A percentile compares a stretch with the other conserved stretches of the same genome.
These are phyloP conservation scores for Hanseniaspora nectarophila DNA, from an alignment of 805 yeast species.

Conservation along the genomic window DNA sequence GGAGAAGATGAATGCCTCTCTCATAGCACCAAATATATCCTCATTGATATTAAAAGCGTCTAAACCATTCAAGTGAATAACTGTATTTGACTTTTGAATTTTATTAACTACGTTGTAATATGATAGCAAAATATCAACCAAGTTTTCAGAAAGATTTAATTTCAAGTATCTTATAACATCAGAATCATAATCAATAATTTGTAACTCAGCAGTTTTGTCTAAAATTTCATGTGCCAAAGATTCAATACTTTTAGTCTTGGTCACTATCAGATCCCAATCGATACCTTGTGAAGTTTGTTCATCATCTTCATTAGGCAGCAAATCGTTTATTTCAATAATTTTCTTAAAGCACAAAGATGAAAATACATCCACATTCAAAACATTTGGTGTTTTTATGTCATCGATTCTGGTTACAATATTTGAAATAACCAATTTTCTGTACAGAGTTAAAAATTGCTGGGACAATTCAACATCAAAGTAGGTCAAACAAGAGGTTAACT, in stretches of 20 bases:
- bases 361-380: constrained; percentile 7
- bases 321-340: background rate
- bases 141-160: background rate
- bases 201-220: background rate
- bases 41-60: background rate
- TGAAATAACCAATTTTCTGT: constrained; percentile 15
- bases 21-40: background rate
- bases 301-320: background rate
- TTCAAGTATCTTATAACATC: background rate
- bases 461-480: constrained; percentile 22
- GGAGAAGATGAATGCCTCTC: background rate
- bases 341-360: background rate
- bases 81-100: background rate
- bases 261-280: background rate
- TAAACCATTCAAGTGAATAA: background rate
- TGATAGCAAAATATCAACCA: background rate
- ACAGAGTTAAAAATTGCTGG: constrained; percentile 17
- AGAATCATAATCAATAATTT: constrained; percentile 6
- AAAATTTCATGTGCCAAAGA: background rate
- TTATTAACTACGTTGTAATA: background rate
- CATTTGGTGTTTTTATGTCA: constrained; percentile 1
- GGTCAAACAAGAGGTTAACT: constrained; percentile 23
- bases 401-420: constrained; percentile 15
- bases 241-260: background rate
- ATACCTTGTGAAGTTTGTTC: background rate